phyloP scores from a whole-genome alignment of 345 rosid genomes.

The Dimocarpus longan region DNA sequence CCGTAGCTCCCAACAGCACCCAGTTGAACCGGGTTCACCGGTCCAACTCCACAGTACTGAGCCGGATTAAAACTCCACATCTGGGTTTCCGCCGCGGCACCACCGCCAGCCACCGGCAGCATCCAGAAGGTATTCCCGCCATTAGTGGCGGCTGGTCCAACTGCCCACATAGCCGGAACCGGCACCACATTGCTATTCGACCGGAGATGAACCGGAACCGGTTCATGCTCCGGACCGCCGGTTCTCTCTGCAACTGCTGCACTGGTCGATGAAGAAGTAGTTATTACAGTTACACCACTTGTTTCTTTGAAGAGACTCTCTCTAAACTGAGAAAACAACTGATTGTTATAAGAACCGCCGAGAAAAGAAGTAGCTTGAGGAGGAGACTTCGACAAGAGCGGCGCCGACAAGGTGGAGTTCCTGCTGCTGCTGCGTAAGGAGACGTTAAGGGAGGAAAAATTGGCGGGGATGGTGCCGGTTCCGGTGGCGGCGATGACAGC shows the following conservation, averaged over 20 bases:
- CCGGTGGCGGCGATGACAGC: constrained; percentile 57
- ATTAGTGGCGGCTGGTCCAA: background rate
- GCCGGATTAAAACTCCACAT: constrained; percentile 51
- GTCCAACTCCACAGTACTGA: constrained; percentile 26
- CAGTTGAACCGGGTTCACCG: constrained; percentile 41
- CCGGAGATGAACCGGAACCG: constrained; percentile 18
- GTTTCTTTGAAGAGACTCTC: constrained; percentile 48
- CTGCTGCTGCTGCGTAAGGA: constrained; percentile 45
- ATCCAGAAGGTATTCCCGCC: constrained; percentile 9
- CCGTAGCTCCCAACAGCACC: constrained; percentile 17
- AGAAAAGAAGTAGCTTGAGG: constrained; percentile 4
- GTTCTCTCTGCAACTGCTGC: constrained; percentile 7
- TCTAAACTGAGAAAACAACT: constrained; percentile 33
- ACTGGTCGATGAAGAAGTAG: background rate
- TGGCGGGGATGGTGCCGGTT: constrained; percentile 63
- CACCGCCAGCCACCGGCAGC: constrained; percentile 7
- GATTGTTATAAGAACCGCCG: constrained; percentile 31
- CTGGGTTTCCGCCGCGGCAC: constrained; percentile 24
- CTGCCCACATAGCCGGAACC: constrained; percentile 21
- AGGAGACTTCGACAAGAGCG: constrained; percentile 43
- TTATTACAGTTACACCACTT: constrained; percentile 10
- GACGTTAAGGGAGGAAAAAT: constrained; percentile 53
- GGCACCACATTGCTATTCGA: background rate
- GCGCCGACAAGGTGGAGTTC: constrained; percentile 43
- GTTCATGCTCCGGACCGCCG: constrained; percentile 28